Evolutionary conservation across 129 eudicot genomes (phyloP).

Genomic region (Scalesia atractyloides): DNA sequence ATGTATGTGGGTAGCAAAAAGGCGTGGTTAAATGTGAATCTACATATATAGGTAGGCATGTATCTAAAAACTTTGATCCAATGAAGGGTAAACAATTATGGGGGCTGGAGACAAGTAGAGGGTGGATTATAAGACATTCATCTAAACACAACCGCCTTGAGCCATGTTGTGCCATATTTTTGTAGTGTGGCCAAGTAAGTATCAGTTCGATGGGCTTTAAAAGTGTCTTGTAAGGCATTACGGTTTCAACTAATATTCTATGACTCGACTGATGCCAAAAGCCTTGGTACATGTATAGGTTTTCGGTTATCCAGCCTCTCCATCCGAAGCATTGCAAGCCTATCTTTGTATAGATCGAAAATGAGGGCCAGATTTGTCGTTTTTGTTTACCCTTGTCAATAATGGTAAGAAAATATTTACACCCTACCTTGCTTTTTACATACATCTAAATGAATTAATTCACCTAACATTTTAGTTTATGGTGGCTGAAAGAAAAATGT

Average conservation of each 20-base stretch:
- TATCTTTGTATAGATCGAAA: conserved; percentile 20
- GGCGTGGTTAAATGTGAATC: conserved; percentile 14
- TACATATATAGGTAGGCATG: conserved; percentile 19
- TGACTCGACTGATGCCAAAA: conserved; percentile 25
- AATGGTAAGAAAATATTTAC: no score
- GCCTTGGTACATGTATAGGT: conserved; percentile 28
- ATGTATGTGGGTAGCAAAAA: conserved; percentile 33
- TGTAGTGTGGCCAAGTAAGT: conserved; percentile 31
- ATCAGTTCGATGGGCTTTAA: conserved; percentile 29
- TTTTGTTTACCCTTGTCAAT: not conserved
- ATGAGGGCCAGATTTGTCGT: not conserved
- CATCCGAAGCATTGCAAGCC: conserved; percentile 19
- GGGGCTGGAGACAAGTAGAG: conserved; percentile 24
- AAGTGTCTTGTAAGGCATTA: conserved; percentile 25
- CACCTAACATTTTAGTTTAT: no score
- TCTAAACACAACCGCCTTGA: conserved; percentile 31
- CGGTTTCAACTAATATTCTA: conserved; percentile 8
- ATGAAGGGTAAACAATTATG: conserved; percentile 29
- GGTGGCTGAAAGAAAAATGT: no score
- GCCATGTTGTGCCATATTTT: conserved; percentile 44
- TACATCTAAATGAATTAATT: no score
- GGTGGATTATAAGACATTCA: conserved; percentile 16
- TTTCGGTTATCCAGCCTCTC: conserved; percentile 19
- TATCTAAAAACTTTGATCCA: conserved; percentile 8
- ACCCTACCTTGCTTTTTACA: no score